Conservation (phyloP, 2,329 filamentous ascomycete species). For the Beauveria bassiana region DNA sequence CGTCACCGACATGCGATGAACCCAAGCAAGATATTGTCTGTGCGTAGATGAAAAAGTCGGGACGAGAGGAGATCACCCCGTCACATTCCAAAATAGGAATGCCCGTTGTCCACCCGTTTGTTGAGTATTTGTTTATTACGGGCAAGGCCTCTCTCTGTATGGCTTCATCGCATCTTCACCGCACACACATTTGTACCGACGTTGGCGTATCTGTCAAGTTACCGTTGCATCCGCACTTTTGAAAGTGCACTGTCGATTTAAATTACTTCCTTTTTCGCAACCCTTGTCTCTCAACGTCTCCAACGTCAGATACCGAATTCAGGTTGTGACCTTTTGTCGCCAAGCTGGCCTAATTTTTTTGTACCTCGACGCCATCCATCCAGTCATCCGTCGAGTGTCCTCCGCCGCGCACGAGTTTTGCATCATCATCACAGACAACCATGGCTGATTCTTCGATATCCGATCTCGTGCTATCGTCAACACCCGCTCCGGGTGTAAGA, state of each 20-base stretch:
- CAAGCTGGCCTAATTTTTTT: background rate
- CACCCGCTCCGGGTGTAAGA: conserved; percentile 29
- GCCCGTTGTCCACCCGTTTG: background rate
- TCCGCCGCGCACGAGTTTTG: background rate
- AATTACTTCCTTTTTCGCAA: background rate
- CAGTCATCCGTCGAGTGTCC: background rate
- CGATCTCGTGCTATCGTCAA: conserved; percentile 16
- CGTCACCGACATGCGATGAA: conserved; percentile 1
- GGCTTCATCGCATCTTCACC: background rate
- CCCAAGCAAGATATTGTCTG: background rate
- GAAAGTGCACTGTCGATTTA: background rate
- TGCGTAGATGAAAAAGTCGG: background rate
- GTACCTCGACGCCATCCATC: background rate
- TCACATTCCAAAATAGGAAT: conserved; percentile 8
- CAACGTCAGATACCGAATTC: background rate
- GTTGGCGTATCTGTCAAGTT: background rate
- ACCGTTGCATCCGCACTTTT: background rate
- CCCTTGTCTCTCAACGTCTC: background rate
- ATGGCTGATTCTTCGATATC: background rate
- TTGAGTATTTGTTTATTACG: background rate
- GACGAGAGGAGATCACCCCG: background rate
- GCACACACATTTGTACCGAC: background rate
- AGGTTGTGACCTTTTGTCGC: background rate
- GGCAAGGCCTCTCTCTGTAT: background rate
- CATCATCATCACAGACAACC: background rate